Evolutionary conservation across 1,139 yeast genomes (phyloP), one percentile per base, ranked within the genome.

Genomic region (Kodamaea anthophila): DNA sequence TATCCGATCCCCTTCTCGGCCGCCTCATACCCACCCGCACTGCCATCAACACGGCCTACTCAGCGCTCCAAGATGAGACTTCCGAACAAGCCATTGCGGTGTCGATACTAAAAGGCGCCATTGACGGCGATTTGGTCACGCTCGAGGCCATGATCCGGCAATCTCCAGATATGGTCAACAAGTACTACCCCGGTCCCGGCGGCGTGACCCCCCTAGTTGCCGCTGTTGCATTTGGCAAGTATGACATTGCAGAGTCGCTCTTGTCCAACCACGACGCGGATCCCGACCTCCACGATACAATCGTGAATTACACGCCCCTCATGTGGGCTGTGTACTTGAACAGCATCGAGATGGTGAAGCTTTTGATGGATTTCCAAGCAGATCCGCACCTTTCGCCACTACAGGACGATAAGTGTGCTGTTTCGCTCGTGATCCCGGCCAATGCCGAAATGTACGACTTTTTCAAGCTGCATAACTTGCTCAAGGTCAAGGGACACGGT

Each of bases 201-300:
- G 82, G 82, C 1, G 54, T 65, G 3, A 58, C 72, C 0, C 70
- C 77, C 2, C 54, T 76, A 41, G 59, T 74, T 1, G 72, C 64
- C 44, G 72, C 79, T 9, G 60, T 74, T 15, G 71, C 73, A 32
- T 74, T 73, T 40, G 59, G 65, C 33, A 60, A 74, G 26, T 36
- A 43, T 5, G 63, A 55, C 5, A 51, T 69, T 14, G 68, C 61
- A 2, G 79, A 75, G 30, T 40, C 65, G 3, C 49, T 77, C 19
- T 43, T 67, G 20, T 30, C 42, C 10, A 43, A 41, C 23, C 57
- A 55, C 32, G 41, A 46, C 5, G 68, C 60, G 1, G 70, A 66
- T 37, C 68, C 67, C 2, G 71, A 66, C 37, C 29, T 47, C 14
- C 36, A 42, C 20, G 74, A 67, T 36, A 49, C 63, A 1, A 34